phyloP scores from a whole-genome alignment of 1,284 basidiomycete genomes.

The Rhodotorula mucilaginosa region DNA sequence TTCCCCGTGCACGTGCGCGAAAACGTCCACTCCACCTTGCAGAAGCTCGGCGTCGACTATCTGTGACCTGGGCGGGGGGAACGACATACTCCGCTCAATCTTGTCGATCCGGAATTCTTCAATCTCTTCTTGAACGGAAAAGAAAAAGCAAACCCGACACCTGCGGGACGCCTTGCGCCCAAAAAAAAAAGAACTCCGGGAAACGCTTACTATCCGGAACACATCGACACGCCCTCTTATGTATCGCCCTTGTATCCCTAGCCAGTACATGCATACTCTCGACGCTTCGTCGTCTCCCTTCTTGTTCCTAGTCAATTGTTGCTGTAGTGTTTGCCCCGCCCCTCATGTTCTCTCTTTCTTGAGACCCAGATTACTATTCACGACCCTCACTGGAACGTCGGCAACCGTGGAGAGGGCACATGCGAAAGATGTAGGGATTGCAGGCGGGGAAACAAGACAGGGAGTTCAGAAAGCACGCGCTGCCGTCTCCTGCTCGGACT shows the following conservation, averaged over 20 bases:
- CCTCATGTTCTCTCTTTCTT: not conserved
- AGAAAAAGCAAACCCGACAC: too few species aligned
- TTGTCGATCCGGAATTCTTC: too few species aligned
- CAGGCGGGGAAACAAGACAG: too few species aligned
- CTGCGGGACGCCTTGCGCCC: too few species aligned
- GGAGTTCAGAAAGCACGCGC: slow-evolving; percentile 1
- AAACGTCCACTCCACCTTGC: not conserved
- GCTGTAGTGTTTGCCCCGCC: not conserved
- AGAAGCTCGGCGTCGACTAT: slow-evolving; percentile 15
- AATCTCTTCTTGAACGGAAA: too few species aligned
- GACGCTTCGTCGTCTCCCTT: not conserved
- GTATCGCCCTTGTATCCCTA: too few species aligned
- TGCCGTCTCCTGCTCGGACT: slow-evolving; percentile 11
- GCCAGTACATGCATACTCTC: too few species aligned
- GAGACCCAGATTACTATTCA: not conserved
- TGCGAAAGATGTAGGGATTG: not conserved
- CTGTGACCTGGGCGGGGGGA: not conserved
- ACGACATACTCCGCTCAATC: too few species aligned
- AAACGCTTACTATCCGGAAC: too few species aligned
- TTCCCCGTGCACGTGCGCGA: slow-evolving; percentile 18
- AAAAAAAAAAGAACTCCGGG: too few species aligned
- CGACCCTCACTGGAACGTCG: not conserved
- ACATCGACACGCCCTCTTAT: too few species aligned
- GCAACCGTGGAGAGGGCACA: not conserved
- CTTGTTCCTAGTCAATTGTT: not conserved